These are phyloP conservation scores for Papiliotrema nemorosa DNA, from an alignment of 1,284 basidiomycete species.

Conservation along the genomic window DNA sequence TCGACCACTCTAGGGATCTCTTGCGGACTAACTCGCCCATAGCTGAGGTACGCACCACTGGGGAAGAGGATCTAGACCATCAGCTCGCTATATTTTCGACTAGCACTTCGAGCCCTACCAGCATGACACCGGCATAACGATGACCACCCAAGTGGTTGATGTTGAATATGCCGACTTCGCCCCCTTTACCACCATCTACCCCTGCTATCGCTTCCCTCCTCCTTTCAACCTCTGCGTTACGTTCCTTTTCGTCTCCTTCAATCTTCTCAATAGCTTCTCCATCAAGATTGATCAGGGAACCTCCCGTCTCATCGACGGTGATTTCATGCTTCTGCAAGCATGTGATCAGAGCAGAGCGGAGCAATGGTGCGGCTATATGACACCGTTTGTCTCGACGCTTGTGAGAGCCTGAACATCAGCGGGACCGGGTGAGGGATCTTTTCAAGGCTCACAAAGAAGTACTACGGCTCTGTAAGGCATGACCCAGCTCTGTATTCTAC, in stretches of 20 bases:
- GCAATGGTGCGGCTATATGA: conserved; percentile 74
- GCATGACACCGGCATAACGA: conserved; percentile 84
- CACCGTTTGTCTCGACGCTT: conserved; percentile 87
- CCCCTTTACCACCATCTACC: conserved; percentile 50
- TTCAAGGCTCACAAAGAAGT: conserved; percentile 65
- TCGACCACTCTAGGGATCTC: conserved; percentile 81
- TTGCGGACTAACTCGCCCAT: conserved; percentile 86
- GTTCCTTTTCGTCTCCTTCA: conserved; percentile 54
- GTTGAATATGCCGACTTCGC: conserved; percentile 69
- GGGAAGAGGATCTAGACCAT: conserved; percentile 72
- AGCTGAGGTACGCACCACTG: conserved; percentile 78
- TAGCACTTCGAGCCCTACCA: conserved; percentile 56
- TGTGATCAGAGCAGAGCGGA: conserved; percentile 55
- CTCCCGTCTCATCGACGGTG: conserved; percentile 44
- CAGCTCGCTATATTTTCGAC: neutral
- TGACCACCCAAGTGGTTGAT: conserved; percentile 89
- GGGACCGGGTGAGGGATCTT: neutral
- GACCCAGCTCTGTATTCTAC: conserved; percentile 56
- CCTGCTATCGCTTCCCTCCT: conserved; percentile 53
- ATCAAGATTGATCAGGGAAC: conserved; percentile 56
- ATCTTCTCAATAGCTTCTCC: conserved; percentile 56
- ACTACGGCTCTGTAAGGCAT: conserved; percentile 69
- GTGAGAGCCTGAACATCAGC: conserved; percentile 67
- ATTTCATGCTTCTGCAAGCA: conserved; percentile 42
- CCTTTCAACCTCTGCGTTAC: conserved; percentile 52